Conservation (phyloP, 106 monocot species). For the Gastrodia elata region DNA sequence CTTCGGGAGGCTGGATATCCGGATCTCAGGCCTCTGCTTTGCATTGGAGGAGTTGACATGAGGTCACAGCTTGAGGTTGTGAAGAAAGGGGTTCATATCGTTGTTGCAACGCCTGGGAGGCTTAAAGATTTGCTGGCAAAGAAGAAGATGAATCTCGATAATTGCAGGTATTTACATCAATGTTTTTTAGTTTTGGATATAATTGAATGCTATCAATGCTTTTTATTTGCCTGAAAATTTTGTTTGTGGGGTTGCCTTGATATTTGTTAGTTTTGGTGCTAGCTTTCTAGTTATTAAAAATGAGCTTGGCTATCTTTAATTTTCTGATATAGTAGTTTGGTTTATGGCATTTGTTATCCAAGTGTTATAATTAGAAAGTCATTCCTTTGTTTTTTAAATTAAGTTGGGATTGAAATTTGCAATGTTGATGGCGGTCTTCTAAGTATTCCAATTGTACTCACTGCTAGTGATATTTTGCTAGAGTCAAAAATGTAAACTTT, state of each 20-base stretch:
- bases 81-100: slow-evolving; percentile 89
- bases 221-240: not conserved
- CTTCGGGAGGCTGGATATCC: slow-evolving; percentile 69
- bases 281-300: not conserved
- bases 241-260: not conserved
- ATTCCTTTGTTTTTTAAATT: not conserved
- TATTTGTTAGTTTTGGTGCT: not conserved
- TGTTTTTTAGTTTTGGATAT: not conserved
- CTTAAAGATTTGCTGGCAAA: slow-evolving; percentile 90
- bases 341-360: not conserved
- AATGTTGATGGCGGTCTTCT: no score
- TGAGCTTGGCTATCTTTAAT: not conserved
- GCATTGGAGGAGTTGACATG: slow-evolving; percentile 97
- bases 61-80: slow-evolving; percentile 78
- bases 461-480: no score
- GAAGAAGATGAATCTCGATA: slow-evolving; percentile 96
- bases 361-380: not conserved
- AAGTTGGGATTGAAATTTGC: no score
- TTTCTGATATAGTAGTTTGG: not conserved
- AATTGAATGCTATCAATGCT: not conserved
- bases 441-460: no score
- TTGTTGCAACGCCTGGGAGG: slow-evolving; percentile 95
- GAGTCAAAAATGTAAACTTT: no score
- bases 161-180: slow-evolving; percentile 55
- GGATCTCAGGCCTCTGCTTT: slow-evolving; percentile 70